Conservation (phyloP, 2,329 filamentous ascomycete genomes). For the Polytolypa hystricis region DNA sequence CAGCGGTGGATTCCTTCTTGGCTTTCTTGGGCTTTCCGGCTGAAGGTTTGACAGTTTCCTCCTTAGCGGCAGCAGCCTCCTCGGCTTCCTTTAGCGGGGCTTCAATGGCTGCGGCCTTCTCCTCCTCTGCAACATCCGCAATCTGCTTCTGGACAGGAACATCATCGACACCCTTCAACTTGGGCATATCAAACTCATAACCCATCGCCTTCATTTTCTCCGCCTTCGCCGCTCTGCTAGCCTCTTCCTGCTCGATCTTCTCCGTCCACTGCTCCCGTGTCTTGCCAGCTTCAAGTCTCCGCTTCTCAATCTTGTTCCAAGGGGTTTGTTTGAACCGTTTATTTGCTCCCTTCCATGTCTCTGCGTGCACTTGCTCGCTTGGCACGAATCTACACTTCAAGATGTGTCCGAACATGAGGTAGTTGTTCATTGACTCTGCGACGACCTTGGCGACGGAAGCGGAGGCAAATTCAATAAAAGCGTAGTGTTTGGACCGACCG, state of each 20-base stretch:
- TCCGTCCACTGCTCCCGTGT: conserved; percentile 68
- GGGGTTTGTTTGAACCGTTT: conserved; percentile 80
- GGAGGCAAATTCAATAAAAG: conserved; percentile 78
- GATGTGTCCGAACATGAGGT: conserved; percentile 88
- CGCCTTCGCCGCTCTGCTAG: conserved; percentile 55
- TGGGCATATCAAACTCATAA: conserved; percentile 70
- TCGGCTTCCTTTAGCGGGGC: conserved; percentile 18
- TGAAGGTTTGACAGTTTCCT: conserved; percentile 19
- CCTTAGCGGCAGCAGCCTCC: conserved; percentile 15
- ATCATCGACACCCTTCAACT: conserved; percentile 53
- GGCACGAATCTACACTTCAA: conserved; percentile 76
- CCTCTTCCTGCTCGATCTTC: conserved; percentile 62
- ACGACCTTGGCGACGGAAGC: conserved; percentile 80
- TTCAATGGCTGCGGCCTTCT: conserved; percentile 16
- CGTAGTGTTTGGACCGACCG: conserved; percentile 83
- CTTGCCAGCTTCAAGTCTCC: conserved; percentile 60
- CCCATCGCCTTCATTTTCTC: conserved; percentile 68
- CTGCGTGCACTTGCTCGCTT: conserved; percentile 63
- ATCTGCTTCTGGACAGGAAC: conserved; percentile 33
- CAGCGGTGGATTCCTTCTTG: conserved; percentile 18
- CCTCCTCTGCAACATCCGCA: conserved; percentile 22
- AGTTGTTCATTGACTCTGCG: conserved; percentile 93
- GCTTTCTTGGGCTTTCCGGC: conserved; percentile 27
- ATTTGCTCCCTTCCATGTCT: conserved; percentile 84
- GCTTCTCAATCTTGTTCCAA: conserved; percentile 74